Evolutionary conservation across 1,284 basidiomycete species (phyloP).

Genomic region (Neolentinus lepideus): DNA sequence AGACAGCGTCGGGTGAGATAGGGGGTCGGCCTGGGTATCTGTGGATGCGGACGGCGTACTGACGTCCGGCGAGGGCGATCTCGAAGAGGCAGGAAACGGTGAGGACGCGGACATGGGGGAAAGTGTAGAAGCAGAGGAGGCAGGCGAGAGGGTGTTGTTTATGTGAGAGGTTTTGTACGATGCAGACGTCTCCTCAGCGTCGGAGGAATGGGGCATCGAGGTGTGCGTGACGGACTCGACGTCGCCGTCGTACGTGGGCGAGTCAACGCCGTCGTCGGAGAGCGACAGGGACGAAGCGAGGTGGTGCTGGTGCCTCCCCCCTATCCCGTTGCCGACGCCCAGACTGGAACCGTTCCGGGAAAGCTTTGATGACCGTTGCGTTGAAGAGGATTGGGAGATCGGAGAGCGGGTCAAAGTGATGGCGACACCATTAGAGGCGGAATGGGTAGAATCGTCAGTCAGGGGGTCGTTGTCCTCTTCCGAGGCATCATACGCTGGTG

Average conservation of each 20-base stretch:
- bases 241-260: conserved; percentile 87
- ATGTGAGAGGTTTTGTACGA: conserved; percentile 15
- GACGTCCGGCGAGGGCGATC: neutral
- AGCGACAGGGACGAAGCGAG: conserved; percentile 43
- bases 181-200: conserved; percentile 24
- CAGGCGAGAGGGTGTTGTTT: conserved; percentile 20
- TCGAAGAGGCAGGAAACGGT: conserved; percentile 12
- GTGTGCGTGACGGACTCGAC: conserved; percentile 39
- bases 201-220: conserved; percentile 34
- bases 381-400: conserved; percentile 18
- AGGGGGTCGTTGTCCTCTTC: conserved; percentile 80
- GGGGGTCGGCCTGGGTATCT: conserved; percentile 3
- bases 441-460: conserved; percentile 49
- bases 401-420: conserved; percentile 22
- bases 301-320: conserved; percentile 29
- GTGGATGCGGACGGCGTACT: neutral
- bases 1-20: conserved; percentile 1
- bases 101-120: conserved; percentile 30
- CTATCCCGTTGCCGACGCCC: conserved; percentile 9
- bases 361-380: conserved; percentile 8
- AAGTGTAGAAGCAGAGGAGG: conserved; percentile 44
- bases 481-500: conserved; percentile 74
- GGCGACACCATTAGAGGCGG: conserved; percentile 39
- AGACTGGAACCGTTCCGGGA: conserved; percentile 12
- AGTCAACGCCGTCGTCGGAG: conserved; percentile 71